phyloP scores from a whole-genome alignment of 1,284 basidiomycete genomes.

The Leccinum subrobustum region DNA sequence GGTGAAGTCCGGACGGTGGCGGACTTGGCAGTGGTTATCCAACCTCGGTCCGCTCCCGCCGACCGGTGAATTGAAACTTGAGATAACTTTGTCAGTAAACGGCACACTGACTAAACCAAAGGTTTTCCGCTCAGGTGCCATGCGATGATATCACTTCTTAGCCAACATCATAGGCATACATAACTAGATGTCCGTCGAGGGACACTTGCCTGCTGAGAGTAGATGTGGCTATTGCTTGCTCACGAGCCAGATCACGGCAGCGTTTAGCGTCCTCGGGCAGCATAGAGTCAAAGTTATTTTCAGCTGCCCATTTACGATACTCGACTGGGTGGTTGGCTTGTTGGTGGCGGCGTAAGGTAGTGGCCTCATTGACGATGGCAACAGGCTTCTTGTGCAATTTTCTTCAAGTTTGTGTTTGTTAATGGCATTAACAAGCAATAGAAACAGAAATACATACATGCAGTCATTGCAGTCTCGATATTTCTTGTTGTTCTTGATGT shows the following conservation, averaged over 20 bases:
- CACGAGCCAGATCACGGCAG: background rate
- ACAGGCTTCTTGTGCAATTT: background rate
- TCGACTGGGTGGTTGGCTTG: background rate
- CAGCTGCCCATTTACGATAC: background rate
- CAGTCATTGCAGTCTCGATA: background rate
- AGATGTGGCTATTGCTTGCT: background rate
- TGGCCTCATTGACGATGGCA: background rate
- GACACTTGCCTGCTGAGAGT: background rate
- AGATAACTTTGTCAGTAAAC: too few species aligned
- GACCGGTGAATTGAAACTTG: too few species aligned
- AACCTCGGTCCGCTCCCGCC: conserved; percentile 14
- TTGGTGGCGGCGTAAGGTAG: background rate
- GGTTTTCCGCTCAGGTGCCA: background rate
- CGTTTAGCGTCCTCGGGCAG: background rate
- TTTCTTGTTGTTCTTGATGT: background rate
- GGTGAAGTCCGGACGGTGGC: too few species aligned
- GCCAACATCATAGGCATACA: background rate
- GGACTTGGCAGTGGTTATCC: too few species aligned
- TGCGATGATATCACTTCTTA: background rate
- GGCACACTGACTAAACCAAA: background rate
- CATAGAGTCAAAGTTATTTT: background rate
- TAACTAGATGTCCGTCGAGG: background rate
- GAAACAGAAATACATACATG: background rate
- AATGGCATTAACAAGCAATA: background rate
- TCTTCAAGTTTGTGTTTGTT: background rate